A percentile compares a stretch with the other conserved stretches of the same genome.
Evolutionary conservation across 306 rosid genomes (phyloP).

Genomic region (Glycine soja): DNA sequence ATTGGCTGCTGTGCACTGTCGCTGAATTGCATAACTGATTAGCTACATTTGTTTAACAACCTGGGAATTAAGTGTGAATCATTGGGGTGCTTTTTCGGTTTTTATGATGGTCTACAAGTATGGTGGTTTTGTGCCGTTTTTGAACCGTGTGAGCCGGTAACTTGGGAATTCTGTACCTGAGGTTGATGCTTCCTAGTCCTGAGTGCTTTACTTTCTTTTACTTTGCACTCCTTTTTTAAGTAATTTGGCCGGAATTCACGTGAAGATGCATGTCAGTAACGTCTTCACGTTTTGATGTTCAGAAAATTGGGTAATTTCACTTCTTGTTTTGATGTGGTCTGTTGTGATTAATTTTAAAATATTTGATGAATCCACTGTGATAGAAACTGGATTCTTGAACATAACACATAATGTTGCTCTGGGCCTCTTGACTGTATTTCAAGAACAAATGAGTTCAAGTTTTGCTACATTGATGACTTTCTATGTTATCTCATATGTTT

Average conservation of each 20-base stretch:
- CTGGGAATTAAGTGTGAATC: conserved; percentile 17
- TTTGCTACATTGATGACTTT: conserved; percentile 12
- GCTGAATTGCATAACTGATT: background rate
- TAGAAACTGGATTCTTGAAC: conserved; percentile 22
- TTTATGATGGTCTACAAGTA: background rate
- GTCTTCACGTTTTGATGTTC: background rate
- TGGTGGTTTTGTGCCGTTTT: background rate
- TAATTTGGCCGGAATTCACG: conserved; percentile 3
- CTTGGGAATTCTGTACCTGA: background rate
- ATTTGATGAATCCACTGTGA: background rate
- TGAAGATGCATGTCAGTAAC: background rate
- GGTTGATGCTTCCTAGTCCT: background rate
- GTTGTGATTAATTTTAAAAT: conserved; percentile 11
- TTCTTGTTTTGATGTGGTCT: background rate
- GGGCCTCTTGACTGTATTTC: background rate
- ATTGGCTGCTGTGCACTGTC: conserved; percentile 36
- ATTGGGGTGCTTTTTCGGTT: background rate
- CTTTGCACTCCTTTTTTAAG: background rate
- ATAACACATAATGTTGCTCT: background rate
- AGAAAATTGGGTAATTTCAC: background rate
- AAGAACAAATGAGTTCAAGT: background rate
- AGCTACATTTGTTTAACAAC: conserved; percentile 1
- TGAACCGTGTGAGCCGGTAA: background rate
- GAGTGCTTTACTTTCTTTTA: conserved; percentile 29
- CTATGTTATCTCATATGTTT: conserved; percentile 26